Conservation (phyloP, 1,139 yeast species). For the Candida mesenterica region DNA sequence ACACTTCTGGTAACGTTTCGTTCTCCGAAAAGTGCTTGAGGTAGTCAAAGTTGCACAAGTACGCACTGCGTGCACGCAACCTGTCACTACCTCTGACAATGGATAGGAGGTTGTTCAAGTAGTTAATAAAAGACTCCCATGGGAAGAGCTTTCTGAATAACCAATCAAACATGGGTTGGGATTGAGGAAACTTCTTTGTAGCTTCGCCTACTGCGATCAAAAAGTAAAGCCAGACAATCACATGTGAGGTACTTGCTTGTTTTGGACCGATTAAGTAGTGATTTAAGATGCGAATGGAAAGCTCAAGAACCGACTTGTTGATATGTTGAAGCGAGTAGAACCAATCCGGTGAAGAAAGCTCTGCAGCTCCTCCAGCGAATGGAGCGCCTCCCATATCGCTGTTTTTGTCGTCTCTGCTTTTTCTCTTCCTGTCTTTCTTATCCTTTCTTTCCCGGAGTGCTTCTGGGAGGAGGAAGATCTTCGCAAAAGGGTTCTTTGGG, state of each 20-base stretch:
- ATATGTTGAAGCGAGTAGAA: constrained; percentile 51
- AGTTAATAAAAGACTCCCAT: constrained; percentile 62
- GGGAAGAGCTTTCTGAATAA: constrained; percentile 57
- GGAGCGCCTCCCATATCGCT: constrained; percentile 30
- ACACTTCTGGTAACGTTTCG: constrained; percentile 69
- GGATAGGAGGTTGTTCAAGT: constrained; percentile 53
- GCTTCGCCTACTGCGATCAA: constrained; percentile 62
- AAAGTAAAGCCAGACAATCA: constrained; percentile 70
- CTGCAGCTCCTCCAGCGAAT: constrained; percentile 28
- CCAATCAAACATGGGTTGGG: constrained; percentile 52
- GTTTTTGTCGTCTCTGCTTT: constrained; percentile 18
- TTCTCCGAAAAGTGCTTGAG: constrained; percentile 47
- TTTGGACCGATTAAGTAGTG: constrained; percentile 70
- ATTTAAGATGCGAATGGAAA: constrained; percentile 61
- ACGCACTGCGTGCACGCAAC: constrained; percentile 20
- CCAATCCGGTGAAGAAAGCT: constrained; percentile 57
- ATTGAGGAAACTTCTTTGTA: constrained; percentile 43
- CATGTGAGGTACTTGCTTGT: constrained; percentile 67
- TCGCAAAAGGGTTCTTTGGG: constrained; percentile 70
- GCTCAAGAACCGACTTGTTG: constrained; percentile 63
- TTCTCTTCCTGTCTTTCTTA: constrained; percentile 64
- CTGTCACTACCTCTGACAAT: constrained; percentile 29
- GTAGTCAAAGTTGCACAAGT: constrained; percentile 34
- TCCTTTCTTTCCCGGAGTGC: constrained; percentile 70
- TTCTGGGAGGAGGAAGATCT: constrained; percentile 66